Conservation (phyloP, 768 basidiomycete species). For the Psilocybe sp. region DNA sequence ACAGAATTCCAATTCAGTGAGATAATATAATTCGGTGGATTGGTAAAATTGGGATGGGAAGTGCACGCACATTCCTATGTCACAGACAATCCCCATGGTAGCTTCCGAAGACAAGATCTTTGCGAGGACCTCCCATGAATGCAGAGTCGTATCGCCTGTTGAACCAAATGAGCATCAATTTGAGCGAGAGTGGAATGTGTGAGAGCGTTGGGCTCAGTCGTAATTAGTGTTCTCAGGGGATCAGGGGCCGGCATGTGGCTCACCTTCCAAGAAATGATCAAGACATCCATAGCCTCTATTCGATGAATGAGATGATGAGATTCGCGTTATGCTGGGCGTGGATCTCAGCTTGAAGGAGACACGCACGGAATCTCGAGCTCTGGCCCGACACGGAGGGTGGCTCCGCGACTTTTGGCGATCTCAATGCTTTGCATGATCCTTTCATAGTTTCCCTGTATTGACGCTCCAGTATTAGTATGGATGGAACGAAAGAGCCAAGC, state of each 20-base stretch:
- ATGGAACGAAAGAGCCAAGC: neutral
- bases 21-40: too few species aligned
- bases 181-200: neutral
- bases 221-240: neutral
- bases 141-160: constrained; percentile 90
- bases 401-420: constrained; percentile 85
- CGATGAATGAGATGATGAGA: neutral
- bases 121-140: constrained; percentile 98
- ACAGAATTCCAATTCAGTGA: neutral
- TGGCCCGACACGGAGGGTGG: constrained; percentile 90
- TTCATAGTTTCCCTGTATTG: constrained; percentile 80
- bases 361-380: constrained; percentile 91
- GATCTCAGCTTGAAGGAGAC: neutral
- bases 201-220: neutral
- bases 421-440: constrained; percentile 86
- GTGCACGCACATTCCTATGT: constrained; percentile 87
- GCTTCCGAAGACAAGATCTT: constrained; percentile 82
- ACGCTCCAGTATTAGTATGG: neutral
- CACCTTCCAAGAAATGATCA: constrained; percentile 97
- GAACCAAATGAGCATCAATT: neutral
- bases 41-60: neutral
- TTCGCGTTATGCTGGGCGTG: neutral
- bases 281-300: constrained; percentile 92
- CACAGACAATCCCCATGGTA: constrained; percentile 85
- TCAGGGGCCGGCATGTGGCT: neutral